Evolutionary conservation across 2,329 filamentous ascomycete genomes (phyloP), one percentile per base, ranked within the genome.

Genomic region (Elsinoe ampelina): DNA sequence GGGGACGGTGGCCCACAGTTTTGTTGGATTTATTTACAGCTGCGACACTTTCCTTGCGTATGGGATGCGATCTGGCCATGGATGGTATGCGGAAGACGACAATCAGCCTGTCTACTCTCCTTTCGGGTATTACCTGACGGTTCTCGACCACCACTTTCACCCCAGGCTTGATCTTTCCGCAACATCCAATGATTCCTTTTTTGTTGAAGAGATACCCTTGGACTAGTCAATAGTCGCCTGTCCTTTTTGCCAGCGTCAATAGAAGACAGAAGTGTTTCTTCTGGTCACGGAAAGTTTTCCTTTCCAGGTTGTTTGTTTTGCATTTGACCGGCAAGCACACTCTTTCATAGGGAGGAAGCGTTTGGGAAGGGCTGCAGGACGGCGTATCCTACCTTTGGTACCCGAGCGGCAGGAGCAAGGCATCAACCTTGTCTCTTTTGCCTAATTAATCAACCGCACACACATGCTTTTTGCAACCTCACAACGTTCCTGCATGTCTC

Each of bases 391-490:
- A 19, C 48, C 48, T 52, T 30, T 52, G 17, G 32, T 36, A 52
- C 48, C 48, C 22, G 35, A 26, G 8, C 17, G 41, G 41, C 41
- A 45, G 17, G 34, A 15, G 32, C n/a, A 39, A 39, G 48, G 35
- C 13, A 19, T n/a, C 32, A 38, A 36, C 32, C 26, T 35, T 35
- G 36, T 30, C 26, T 30, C 26, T 30, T 35, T 34, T 39, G 35
- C 48, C 48, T 52, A 52, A 38, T 52, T 52, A 52, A 52, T 52
- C 32, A 35, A 52, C 19, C 26, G 45, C 45, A 35, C 45, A 50
- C 17, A 50, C 17, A 35, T 52, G 48, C 48, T 52, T 38, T 52
- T 39, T 52, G 34, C 34, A 45, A 11, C 10, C 17, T 12, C 11
- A 45, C 36, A 22, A 22, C 10, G 19, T 12, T 22, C n/a, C 19